Percentiles rank a stretch among this genome's conserved stretches.
Conservation (phyloP, 805 yeast genomes). For the Tetrapisispora namnaoensis region DNA sequence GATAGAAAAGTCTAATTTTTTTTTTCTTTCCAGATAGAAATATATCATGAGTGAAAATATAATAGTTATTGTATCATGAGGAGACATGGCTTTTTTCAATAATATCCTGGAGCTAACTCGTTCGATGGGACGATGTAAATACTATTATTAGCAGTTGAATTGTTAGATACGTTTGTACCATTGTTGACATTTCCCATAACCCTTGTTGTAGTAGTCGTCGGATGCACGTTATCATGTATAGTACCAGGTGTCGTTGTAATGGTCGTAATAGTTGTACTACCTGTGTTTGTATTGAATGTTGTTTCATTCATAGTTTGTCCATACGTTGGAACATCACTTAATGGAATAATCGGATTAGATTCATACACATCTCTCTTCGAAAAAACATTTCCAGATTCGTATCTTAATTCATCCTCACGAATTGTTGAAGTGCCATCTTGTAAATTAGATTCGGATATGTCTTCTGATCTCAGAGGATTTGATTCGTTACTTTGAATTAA, state of each 20-base stretch:
- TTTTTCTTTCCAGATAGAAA: too few species aligned
- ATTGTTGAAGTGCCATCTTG: not conserved
- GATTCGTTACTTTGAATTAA: conserved; percentile 12
- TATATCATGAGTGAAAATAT: too few species aligned
- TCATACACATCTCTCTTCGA: not conserved
- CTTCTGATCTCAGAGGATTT: not conserved
- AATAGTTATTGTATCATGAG: too few species aligned
- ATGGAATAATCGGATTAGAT: not conserved
- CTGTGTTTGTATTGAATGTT: not conserved
- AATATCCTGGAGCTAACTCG: not conserved
- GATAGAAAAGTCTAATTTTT: too few species aligned
- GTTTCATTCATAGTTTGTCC: conserved; percentile 4
- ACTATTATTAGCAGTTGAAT: not conserved
- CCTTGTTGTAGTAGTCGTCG: conserved; percentile 1
- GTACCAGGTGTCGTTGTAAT: not conserved
- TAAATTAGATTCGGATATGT: not conserved
- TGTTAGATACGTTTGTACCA: not conserved
- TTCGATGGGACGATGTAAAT: not conserved
- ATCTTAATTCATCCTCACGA: not conserved
- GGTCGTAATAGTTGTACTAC: not conserved
- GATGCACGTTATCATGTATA: not conserved
- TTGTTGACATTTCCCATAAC: not conserved
- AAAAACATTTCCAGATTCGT: not conserved
- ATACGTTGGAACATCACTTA: conserved; percentile 2
- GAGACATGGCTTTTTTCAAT: not conserved